Percentiles rank a stretch among this genome's conserved stretches.
These are phyloP conservation scores for Thamnidium elegans DNA, from an alignment of 192 early-diverging fungal species.

Conservation along the genomic window DNA sequence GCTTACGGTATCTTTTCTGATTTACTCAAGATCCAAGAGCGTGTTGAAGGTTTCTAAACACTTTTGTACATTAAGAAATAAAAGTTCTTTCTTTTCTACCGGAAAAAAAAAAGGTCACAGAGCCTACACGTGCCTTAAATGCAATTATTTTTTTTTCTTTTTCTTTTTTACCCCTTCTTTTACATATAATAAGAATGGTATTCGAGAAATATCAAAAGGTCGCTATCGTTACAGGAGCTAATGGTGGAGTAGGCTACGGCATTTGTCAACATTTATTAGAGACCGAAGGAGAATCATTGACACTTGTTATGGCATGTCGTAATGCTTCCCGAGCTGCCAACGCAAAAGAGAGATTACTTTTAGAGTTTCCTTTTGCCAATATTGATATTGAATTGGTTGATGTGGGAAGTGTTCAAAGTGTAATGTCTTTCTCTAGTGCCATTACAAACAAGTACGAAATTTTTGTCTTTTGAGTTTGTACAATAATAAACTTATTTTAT, in stretches of 20 bases:
- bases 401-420: conserved; percentile 33
- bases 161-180: not conserved
- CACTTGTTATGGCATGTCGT: conserved; percentile 51
- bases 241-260: conserved; percentile 51
- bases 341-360: conserved; percentile 37
- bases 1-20: conserved; percentile 97
- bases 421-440: conserved; percentile 37
- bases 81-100: no score
- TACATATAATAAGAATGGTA: conserved; percentile 1
- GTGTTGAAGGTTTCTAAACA: conserved; percentile 32
- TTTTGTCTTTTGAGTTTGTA: not conserved
- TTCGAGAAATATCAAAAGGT: conserved; percentile 22
- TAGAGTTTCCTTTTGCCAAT: conserved; percentile 34
- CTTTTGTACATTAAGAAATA: no score
- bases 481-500: not conserved
- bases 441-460: conserved; percentile 37
- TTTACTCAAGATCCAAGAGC: conserved; percentile 82
- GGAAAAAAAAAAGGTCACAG: no score
- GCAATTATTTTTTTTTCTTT: not conserved
- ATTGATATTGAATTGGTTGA: conserved; percentile 49
- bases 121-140: no score
- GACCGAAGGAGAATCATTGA: conserved; percentile 21
- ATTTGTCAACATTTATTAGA: conserved; percentile 48
- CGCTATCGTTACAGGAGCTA: conserved; percentile 53
- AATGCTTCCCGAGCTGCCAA: conserved; percentile 41